Conservation (phyloP, 768 basidiomycete genomes). For the Lyophyllum shimeji region DNA sequence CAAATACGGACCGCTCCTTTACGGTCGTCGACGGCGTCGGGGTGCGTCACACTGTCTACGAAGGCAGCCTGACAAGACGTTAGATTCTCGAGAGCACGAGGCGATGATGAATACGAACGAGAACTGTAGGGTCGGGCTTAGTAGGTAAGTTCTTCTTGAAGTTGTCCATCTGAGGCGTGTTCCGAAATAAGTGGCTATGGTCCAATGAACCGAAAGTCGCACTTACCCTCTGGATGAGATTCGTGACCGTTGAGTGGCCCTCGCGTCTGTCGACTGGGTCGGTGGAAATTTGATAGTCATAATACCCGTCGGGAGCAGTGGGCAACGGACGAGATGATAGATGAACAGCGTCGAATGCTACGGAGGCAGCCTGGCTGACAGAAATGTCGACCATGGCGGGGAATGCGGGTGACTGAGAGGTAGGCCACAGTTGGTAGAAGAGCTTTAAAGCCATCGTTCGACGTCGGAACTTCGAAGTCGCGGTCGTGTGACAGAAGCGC, state of each 20-base stretch:
- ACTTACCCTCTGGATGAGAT: slow-evolving; percentile 26
- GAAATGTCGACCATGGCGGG: slow-evolving; percentile 14
- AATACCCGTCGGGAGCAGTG: slow-evolving; percentile 41
- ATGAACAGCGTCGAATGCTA: slow-evolving; percentile 32
- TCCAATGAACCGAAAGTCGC: background rate
- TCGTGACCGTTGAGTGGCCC: slow-evolving; percentile 35
- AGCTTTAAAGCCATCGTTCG: background rate
- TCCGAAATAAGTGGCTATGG: background rate
- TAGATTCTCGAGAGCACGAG: background rate
- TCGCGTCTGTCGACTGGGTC: slow-evolving; percentile 25
- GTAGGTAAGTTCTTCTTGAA: slow-evolving; percentile 23
- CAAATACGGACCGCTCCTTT: slow-evolving; percentile 25
- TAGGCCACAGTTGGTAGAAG: too few species aligned
- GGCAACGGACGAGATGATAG: slow-evolving; percentile 38
- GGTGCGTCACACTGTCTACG: slow-evolving; percentile 25
- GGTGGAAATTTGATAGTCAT: slow-evolving; percentile 39
- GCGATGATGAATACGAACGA: slow-evolving; percentile 19
- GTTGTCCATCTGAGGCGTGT: slow-evolving; percentile 14
- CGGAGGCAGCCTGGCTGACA: slow-evolving; percentile 24
- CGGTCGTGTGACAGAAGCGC: too few species aligned
- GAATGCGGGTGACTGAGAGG: too few species aligned
- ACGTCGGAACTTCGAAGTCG: too few species aligned
- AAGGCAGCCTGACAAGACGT: slow-evolving; percentile 25
- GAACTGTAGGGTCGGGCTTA: slow-evolving; percentile 21
- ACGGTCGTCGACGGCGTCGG: slow-evolving; percentile 43